Base-by-base conservation (phyloP, 495 filamentous ascomycete genomes). In the Penicillium soppii region DNA sequence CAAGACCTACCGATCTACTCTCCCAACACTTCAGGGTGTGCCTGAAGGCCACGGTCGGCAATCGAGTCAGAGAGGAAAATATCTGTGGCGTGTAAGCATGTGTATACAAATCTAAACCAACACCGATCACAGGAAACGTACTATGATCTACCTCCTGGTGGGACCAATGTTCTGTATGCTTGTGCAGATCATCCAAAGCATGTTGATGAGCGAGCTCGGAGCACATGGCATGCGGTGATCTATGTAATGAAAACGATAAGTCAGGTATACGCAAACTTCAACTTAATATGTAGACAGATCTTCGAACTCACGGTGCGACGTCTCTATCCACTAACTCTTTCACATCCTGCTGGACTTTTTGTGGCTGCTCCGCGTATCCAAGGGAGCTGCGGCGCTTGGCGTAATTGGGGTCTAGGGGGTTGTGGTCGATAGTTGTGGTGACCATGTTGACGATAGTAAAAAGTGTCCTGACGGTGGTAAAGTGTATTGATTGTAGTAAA, bases 121-220 rank as follows among this genome's bases (percentile, higher is more conserved):
- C n/a, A n/a, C n/a, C n/a, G n/a, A n/a, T n/a, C n/a, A n/a, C n/a
- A n/a, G n/a, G 37, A 32, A 8, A 21, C 42, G 22, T 51, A 59
- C 54, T 32, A 27, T 41, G 44, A 7, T 54, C 42, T 9, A 55
- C 37, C 21, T 51, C 50, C 9, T 49, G 35, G 1, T 54, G 40
- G 3, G 51, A 43, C 9, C 25, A 50, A 30, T 61, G 62, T 19
- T 63, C 59, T 9, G 52, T 63, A n/a, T 50, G 49, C 30, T 56
- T 41, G 7, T 66, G 52, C 3, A 66, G 52, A 38, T 58, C 54
- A 17, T 66, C 62, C 4, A 63, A 17, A n/a, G 62, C 62, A 27
- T 66, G 59, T 12, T 63, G 57, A 9, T 66, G 62, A 0, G 62
- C 62, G 3, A 63, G 59, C 27, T 66, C 59, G 4, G 57, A 47